phyloP scores from a whole-genome alignment of 2,329 filamentous ascomycete species.

The Cladosporium sp. region DNA sequence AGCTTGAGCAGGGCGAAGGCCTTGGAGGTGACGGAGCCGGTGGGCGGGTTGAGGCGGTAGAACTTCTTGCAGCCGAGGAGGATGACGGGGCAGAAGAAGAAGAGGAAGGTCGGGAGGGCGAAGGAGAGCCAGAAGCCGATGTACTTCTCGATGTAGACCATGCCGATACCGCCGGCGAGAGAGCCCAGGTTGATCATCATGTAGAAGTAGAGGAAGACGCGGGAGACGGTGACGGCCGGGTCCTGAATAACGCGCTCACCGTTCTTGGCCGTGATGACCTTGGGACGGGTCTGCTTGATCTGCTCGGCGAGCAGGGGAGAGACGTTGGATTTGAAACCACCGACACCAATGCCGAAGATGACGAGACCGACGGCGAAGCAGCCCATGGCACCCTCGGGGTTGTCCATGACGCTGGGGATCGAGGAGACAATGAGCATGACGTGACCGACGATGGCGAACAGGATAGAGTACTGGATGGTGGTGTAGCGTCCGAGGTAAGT shows the following conservation, averaged over 20 bases:
- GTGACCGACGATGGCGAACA: constrained; percentile 60
- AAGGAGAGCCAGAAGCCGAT: constrained; percentile 63
- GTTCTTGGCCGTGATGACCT: constrained; percentile 34
- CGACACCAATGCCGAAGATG: constrained; percentile 66
- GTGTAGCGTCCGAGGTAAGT: constrained; percentile 62
- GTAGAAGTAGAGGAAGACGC: constrained; percentile 59
- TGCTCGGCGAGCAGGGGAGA: constrained; percentile 45
- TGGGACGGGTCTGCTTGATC: constrained; percentile 34
- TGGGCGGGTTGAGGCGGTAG: constrained; percentile 60
- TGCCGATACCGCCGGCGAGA: constrained; percentile 52
- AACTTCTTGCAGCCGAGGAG: constrained; percentile 37
- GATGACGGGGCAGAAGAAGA: constrained; percentile 55
- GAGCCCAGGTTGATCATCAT: constrained; percentile 66
- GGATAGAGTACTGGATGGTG: constrained; percentile 61
- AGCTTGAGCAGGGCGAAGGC: constrained; percentile 56
- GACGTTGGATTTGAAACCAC: constrained; percentile 77
- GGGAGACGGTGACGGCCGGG: constrained; percentile 40
- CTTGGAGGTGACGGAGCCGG: constrained; percentile 65
- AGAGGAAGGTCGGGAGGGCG: constrained; percentile 56
- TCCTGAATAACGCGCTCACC: constrained; percentile 44
- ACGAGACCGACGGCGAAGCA: constrained; percentile 59
- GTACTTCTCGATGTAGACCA: constrained; percentile 54
- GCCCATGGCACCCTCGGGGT: constrained; percentile 51
- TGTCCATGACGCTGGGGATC: constrained; percentile 56
- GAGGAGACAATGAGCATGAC: constrained; percentile 59